phyloP scores from a whole-genome alignment of 345 rosid genomes.

The Hirschfeldia incana region DNA sequence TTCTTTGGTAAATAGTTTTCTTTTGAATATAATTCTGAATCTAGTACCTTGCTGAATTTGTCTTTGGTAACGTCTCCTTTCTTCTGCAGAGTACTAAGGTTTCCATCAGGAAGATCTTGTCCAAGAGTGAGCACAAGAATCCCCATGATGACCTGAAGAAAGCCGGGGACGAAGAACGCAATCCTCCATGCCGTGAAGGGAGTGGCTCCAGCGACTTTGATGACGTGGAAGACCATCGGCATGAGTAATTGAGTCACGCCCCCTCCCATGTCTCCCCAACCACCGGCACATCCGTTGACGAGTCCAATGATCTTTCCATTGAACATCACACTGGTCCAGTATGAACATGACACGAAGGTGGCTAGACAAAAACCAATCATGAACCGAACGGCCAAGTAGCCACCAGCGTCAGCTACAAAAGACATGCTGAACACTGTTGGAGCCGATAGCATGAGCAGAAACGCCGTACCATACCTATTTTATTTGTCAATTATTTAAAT shows the following conservation, averaged over 20 bases:
- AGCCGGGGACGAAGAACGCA: slow-evolving; percentile 73
- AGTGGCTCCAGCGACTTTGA: slow-evolving; percentile 55
- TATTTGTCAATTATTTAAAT: too few relatives aligned
- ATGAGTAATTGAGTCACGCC: slow-evolving; percentile 81
- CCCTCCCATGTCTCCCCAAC: slow-evolving; percentile 96
- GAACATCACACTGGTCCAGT: slow-evolving; percentile 92
- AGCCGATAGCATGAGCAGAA: slow-evolving; percentile 66
- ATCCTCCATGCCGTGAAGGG: slow-evolving; percentile 91
- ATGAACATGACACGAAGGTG: slow-evolving; percentile 85
- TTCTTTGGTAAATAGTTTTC: neutral
- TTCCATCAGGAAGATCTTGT: slow-evolving; percentile 91
- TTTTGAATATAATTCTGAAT: neutral
- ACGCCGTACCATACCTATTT: slow-evolving; percentile 55
- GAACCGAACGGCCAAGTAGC: slow-evolving; percentile 72
- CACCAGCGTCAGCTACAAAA: slow-evolving; percentile 54
- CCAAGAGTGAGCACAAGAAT: slow-evolving; percentile 69
- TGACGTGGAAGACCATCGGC: slow-evolving; percentile 70
- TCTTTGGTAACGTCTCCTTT: slow-evolving; percentile 72
- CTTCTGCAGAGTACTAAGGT: slow-evolving; percentile 66
- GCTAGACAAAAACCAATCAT: slow-evolving; percentile 95
- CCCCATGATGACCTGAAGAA: slow-evolving; percentile 64
- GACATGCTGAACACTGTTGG: slow-evolving; percentile 90
- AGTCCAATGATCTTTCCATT: slow-evolving; percentile 74
- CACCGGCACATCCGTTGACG: slow-evolving; percentile 83
- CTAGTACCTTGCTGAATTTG: slow-evolving; percentile 64